Evolutionary conservation across 2,329 filamentous ascomycete genomes (phyloP).

Genomic region (Coccinonectria pachysandricola): DNA sequence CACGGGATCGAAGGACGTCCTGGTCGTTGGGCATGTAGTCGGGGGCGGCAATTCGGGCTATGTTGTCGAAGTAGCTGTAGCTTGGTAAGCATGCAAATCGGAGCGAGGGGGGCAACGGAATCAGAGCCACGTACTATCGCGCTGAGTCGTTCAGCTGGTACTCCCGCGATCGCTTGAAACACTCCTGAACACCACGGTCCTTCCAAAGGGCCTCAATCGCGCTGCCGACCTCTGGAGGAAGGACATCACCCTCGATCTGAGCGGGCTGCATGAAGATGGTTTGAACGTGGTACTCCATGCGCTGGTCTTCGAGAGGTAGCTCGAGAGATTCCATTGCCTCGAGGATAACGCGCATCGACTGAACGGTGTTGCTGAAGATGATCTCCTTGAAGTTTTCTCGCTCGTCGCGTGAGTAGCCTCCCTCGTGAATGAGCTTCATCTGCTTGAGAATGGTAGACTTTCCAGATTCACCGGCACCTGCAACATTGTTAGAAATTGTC

Average conservation of each 20-base stretch:
- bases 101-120: background rate
- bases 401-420: slow-evolving; percentile 90
- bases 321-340: slow-evolving; percentile 60
- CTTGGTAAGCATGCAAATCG: slow-evolving; percentile 24
- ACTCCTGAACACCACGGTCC: slow-evolving; percentile 84
- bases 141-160: slow-evolving; percentile 96
- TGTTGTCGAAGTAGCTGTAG: slow-evolving; percentile 85
- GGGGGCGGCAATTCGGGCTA: slow-evolving; percentile 77
- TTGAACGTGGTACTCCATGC: slow-evolving; percentile 94
- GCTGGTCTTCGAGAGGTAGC: slow-evolving; percentile 79
- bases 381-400: slow-evolving; percentile 62
- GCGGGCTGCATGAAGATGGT: slow-evolving; percentile 98
- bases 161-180: slow-evolving; percentile 90
- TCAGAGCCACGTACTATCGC: slow-evolving; percentile 62
- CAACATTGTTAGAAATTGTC: slow-evolving; percentile 17
- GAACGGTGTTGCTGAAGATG: slow-evolving; percentile 61
- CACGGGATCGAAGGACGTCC: slow-evolving; percentile 88
- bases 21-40: slow-evolving; percentile 95
- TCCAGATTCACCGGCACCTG: slow-evolving; percentile 87
- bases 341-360: slow-evolving; percentile 59
- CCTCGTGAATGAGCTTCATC: slow-evolving; percentile 99
- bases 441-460: slow-evolving; percentile 98
- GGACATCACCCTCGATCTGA: slow-evolving; percentile 89
- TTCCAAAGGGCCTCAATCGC: slow-evolving; percentile 91
- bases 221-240: slow-evolving; percentile 87